These are phyloP conservation scores for Metschnikowia aberdeeniae DNA, from an alignment of 805 yeast genomes.

Conservation along the genomic window DNA sequence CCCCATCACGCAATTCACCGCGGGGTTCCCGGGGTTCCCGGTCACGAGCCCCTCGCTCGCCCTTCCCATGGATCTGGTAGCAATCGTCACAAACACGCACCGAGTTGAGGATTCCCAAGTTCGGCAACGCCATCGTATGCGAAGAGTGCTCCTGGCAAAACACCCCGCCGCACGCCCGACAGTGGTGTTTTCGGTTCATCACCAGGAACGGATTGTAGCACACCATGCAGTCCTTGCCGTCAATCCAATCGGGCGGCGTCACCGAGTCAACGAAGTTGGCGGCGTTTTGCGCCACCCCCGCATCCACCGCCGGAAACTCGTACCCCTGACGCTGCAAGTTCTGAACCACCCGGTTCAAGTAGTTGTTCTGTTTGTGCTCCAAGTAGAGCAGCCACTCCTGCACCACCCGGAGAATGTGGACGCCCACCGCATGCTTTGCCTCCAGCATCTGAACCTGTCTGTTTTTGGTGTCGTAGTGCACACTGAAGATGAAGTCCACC, in stretches of 20 bases:
- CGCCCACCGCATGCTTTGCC: slow-evolving; percentile 45
- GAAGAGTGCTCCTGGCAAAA: slow-evolving; percentile 84
- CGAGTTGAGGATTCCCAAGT: slow-evolving; percentile 79
- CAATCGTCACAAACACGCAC: slow-evolving; percentile 95
- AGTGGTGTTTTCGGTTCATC: slow-evolving; percentile 90
- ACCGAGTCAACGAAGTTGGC: slow-evolving; percentile 71
- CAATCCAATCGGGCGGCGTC: slow-evolving; percentile 98
- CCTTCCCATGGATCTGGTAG: slow-evolving; percentile 52
- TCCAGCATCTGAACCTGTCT: slow-evolving; percentile 16
- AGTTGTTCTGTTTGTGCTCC: slow-evolving; percentile 58
- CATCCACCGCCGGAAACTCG: slow-evolving; percentile 53
- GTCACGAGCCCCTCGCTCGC: slow-evolving; percentile 15
- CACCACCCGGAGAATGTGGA: slow-evolving; percentile 55
- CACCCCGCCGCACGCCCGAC: slow-evolving; percentile 96
- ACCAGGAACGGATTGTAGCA: slow-evolving; percentile 78
- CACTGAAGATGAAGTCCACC: slow-evolving; percentile 42
- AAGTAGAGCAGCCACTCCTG: slow-evolving; percentile 79
- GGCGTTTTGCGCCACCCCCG: slow-evolving; percentile 29
- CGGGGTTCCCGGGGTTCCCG: background rate
- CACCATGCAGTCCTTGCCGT: slow-evolving; percentile 91
- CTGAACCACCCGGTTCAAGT: slow-evolving; percentile 59
- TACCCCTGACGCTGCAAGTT: slow-evolving; percentile 60
- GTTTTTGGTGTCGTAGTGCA: slow-evolving; percentile 33
- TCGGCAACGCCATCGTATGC: slow-evolving; percentile 65
- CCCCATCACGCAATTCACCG: slow-evolving; percentile 22